Evolutionary conservation across 371 early-diverging fungal genomes (phyloP), one percentile per base, ranked within the genome.

Genomic region (Mortierella polycephala): DNA sequence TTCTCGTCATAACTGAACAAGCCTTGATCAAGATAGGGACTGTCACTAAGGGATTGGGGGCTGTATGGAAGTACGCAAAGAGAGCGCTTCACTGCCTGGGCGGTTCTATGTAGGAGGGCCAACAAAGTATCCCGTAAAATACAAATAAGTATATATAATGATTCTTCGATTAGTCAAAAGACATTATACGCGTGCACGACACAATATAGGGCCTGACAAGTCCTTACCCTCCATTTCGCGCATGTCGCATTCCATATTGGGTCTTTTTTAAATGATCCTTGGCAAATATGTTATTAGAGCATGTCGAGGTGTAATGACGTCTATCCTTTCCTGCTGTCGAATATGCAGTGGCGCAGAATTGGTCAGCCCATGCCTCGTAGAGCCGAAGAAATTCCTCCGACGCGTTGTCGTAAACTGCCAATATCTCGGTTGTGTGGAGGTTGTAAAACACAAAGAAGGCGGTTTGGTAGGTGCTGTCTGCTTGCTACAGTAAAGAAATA

Each of bases 1-100:
- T 88, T 88, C 41, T 89, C 89, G 68, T 92, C 90, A 71, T 86
- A 92, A 59, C 81, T 82, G 69, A 85, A 92, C 39, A 90, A 49
- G 16, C 76, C 69, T 16, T 83, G 86, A 67, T 92, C 88, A 23
- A 89, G 83, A 59, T 86, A 90, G 2, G 92, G 90, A 37, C 83
- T 83, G 51, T 88, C 88, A 30, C 83, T 75, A 53, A 84, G 77
- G 3, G 84, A 83, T 59, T 92, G 92, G 3, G 90, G 84, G 54
- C 86, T 85, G 50, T 82, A 66, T 0, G 92, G 92, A 0, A 90
- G 81, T 7, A 74, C 67, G 23, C 84, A 67, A 8, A 90, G 82
- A 4, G 87, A 72, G 0, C 90, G 82, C 56, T 83, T 85, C 63
- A 86, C 77, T 3, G 90, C 87, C 73, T 87, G 85, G 0, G 83